A percentile compares a stretch with the other conserved stretches of the same genome.
phyloP scores from a whole-genome alignment of 768 basidiomycete genomes.

The Calvatia gigantea region DNA sequence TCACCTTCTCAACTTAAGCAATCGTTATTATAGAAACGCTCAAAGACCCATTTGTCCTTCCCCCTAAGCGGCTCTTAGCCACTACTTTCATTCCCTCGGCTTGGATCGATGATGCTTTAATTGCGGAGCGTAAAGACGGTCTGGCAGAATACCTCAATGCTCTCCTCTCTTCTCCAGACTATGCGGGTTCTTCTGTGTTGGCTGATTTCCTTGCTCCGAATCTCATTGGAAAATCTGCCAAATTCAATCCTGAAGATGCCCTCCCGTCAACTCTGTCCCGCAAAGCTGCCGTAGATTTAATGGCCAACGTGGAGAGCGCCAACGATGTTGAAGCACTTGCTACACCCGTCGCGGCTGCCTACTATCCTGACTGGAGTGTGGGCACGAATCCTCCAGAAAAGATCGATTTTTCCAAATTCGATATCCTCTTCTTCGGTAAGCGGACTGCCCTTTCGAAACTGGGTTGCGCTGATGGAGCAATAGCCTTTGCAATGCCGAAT shows the following conservation, averaged over 20 bases:
- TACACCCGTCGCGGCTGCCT: constrained; percentile 37
- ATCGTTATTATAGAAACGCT: constrained; percentile 14
- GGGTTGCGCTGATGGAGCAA: background rate
- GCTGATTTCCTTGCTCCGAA: constrained; percentile 28
- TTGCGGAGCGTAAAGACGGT: constrained; percentile 41
- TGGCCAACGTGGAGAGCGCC: background rate
- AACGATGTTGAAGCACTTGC: constrained; percentile 1
- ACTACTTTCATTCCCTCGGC: constrained; percentile 41
- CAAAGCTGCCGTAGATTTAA: constrained; percentile 14
- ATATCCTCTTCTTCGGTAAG: constrained; percentile 64
- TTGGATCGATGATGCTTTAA: constrained; percentile 42
- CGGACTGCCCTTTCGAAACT: background rate
- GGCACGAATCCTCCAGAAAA: constrained; percentile 47
- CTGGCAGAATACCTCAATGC: constrained; percentile 34
- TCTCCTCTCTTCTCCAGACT: constrained; percentile 27
- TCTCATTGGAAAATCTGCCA: background rate
- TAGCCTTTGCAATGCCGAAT: constrained; percentile 70
- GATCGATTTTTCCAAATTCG: constrained; percentile 61
- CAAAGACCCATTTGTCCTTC: constrained; percentile 24
- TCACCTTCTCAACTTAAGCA: background rate
- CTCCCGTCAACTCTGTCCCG: constrained; percentile 23
- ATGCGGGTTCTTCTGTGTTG: constrained; percentile 24
- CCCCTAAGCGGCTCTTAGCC: constrained; percentile 39
- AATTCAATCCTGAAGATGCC: constrained; percentile 31
- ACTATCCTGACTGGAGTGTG: constrained; percentile 52